Evolutionary conservation across 73 alveolate genomes (phyloP).

Genomic region (Durusdinium trenchii): DNA sequence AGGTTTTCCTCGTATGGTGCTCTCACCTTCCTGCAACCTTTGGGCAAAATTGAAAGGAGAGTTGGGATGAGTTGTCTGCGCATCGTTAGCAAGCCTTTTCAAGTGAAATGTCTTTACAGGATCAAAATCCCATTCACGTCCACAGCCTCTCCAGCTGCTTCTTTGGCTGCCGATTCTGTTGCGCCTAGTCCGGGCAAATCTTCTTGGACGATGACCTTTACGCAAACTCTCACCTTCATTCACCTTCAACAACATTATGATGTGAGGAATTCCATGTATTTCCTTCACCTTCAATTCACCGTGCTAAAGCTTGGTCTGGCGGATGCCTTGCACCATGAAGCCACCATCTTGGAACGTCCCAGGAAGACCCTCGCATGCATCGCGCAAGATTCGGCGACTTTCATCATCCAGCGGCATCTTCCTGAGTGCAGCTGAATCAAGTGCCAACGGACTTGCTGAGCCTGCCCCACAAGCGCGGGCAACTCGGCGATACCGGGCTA

Average conservation of each 20-base stretch:
- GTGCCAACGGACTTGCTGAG: not conserved
- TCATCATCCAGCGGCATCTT: not conserved
- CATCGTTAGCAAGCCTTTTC: too few relatives aligned
- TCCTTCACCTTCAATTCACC: too few relatives aligned
- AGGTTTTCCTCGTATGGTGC: too few relatives aligned
- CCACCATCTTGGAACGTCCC: conserved; percentile 46
- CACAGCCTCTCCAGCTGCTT: conserved; percentile 77
- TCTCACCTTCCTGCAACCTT: too few relatives aligned
- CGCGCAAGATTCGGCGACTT: not conserved
- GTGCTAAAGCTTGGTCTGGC: too few relatives aligned
- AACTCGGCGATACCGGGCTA: too few relatives aligned
- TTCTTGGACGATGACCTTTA: too few relatives aligned
- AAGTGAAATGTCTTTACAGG: too few relatives aligned
- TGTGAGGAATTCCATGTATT: not conserved
- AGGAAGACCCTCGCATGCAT: conserved; percentile 27
- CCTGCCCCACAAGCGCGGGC: conserved; percentile 34
- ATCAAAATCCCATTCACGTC: not conserved
- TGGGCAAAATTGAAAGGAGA: too few relatives aligned
- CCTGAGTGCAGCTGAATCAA: not conserved
- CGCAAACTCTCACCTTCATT: too few relatives aligned
- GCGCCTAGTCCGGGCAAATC: not conserved
- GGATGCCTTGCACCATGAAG: conserved; percentile 40
- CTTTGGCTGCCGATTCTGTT: not conserved
- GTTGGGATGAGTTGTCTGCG: too few relatives aligned
- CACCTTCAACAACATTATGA: not conserved